Conservation (phyloP, 139 green algal species). For the Chlorella sorokiniana region DNA sequence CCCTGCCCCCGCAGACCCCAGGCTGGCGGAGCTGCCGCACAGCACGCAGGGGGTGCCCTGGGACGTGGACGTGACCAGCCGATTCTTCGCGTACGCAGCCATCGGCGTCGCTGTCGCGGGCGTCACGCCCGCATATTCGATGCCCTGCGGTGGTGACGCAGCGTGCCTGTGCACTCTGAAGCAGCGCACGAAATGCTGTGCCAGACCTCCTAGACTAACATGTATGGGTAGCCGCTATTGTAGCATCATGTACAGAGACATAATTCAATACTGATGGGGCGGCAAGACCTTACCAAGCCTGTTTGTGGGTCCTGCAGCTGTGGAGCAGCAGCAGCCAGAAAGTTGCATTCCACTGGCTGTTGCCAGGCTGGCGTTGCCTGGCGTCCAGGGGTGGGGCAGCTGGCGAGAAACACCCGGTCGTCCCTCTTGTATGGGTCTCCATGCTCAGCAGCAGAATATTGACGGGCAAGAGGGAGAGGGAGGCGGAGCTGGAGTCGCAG, state of each 20-base stretch:
- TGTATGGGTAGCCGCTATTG: too few species aligned
- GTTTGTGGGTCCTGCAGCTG: too few species aligned
- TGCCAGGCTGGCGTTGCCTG: too few species aligned
- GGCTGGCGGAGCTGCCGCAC: constrained; percentile 33
- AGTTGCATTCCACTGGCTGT: too few species aligned
- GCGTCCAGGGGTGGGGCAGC: too few species aligned
- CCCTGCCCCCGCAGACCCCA: neutral
- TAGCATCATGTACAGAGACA: too few species aligned
- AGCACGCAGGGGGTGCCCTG: constrained; percentile 32
- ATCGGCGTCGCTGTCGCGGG: constrained; percentile 48
- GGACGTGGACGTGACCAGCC: constrained; percentile 47
- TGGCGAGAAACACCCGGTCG: too few species aligned
- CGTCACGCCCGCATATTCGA: constrained; percentile 21
- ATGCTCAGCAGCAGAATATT: neutral
- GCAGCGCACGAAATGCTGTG: neutral
- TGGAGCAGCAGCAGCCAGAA: too few species aligned
- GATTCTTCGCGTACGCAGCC: constrained; percentile 52
- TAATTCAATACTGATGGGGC: too few species aligned
- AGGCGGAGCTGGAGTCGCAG: neutral
- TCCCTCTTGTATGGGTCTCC: neutral
- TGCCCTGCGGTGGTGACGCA: constrained; percentile 22
- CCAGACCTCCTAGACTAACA: too few species aligned
- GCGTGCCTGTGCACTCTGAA: neutral
- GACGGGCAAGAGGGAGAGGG: neutral
- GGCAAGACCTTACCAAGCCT: too few species aligned